phyloP scores from a whole-genome alignment of 129 eudicot genomes.

The Gnaphalium uliginosum region DNA sequence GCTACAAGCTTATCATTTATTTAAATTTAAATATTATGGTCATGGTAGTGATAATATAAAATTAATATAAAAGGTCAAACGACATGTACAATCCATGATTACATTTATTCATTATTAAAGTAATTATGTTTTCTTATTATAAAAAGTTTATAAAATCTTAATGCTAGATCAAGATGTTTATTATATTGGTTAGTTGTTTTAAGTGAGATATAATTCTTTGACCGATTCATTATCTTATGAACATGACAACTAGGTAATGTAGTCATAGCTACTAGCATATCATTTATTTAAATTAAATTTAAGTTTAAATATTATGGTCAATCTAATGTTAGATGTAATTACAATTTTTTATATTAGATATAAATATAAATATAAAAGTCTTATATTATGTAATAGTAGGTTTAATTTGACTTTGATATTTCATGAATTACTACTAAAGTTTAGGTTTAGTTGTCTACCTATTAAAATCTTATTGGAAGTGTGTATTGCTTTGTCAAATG shows the following conservation, averaged over 20 bases:
- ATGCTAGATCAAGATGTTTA: conserved; percentile 28
- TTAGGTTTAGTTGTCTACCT: conserved; percentile 46
- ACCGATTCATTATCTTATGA: conserved; percentile 31
- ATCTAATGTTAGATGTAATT: not conserved
- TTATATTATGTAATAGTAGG: conserved; percentile 27
- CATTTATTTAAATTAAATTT: not conserved
- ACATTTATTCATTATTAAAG: not conserved
- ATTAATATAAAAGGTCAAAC: conserved; percentile 13
- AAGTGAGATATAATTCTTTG: conserved; percentile 41
- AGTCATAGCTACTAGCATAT: conserved; percentile 34
- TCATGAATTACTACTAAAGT: conserved; percentile 27
- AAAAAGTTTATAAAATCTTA: not conserved
- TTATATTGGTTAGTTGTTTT: conserved; percentile 31
- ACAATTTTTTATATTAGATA: not conserved
- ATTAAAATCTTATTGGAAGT: not conserved
- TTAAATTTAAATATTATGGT: too few relatives aligned
- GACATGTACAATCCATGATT: conserved; percentile 6
- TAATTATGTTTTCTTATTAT: not conserved
- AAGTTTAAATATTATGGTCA: not conserved
- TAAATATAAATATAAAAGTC: conserved; percentile 4
- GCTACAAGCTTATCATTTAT: too few relatives aligned
- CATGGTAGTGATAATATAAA: too few relatives aligned
- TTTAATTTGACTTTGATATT: conserved; percentile 32
- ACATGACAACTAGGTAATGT: conserved; percentile 29
- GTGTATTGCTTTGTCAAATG: too few relatives aligned